A percentile compares a stretch with the other conserved stretches of the same genome.
phyloP scores from a whole-genome alignment of 1,284 basidiomycete species.

The Papiliotrema flavescens region DNA sequence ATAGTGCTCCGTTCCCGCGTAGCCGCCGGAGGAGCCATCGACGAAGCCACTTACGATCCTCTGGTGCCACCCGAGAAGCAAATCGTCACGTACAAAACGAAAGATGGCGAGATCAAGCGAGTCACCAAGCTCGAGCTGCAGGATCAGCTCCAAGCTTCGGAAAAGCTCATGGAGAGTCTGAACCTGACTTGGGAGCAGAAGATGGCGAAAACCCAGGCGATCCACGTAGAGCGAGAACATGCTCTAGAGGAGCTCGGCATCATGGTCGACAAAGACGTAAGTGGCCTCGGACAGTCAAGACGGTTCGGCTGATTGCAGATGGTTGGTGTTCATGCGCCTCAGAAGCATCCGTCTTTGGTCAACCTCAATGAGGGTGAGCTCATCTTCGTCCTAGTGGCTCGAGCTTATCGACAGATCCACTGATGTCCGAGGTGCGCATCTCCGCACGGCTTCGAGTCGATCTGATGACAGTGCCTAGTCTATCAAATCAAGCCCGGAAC shows the following conservation, averaged over 20 bases:
- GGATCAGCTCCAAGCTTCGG: conserved; percentile 91
- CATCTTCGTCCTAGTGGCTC: background rate
- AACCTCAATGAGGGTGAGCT: conserved; percentile 84
- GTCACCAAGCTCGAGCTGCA: conserved; percentile 96
- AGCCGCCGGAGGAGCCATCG: conserved; percentile 54
- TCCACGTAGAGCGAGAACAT: conserved; percentile 94
- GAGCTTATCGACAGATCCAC: conserved; percentile 58
- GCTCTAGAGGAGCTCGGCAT: conserved; percentile 96
- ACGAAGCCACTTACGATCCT: conserved; percentile 79
- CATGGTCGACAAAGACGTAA: conserved; percentile 85
- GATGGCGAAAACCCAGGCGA: conserved; percentile 81
- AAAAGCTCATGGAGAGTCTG: conserved; percentile 93
- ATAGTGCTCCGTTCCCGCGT: conserved; percentile 37
- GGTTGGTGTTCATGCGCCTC: conserved; percentile 85
- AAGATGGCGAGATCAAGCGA: conserved; percentile 88
- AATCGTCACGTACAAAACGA: conserved; percentile 89
- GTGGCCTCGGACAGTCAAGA: conserved; percentile 1
- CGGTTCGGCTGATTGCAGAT: conserved; percentile 18
- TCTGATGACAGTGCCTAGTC: conserved; percentile 62
- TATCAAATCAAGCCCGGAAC: conserved; percentile 90
- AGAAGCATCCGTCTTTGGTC: conserved; percentile 94
- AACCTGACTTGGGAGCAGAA: conserved; percentile 99
- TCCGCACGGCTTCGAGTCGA: background rate
- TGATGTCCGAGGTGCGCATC: conserved; percentile 55
- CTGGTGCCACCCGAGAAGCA: conserved; percentile 89